phyloP scores from a whole-genome alignment of 2,329 filamentous ascomycete genomes.

The Fusarium papillatum region DNA sequence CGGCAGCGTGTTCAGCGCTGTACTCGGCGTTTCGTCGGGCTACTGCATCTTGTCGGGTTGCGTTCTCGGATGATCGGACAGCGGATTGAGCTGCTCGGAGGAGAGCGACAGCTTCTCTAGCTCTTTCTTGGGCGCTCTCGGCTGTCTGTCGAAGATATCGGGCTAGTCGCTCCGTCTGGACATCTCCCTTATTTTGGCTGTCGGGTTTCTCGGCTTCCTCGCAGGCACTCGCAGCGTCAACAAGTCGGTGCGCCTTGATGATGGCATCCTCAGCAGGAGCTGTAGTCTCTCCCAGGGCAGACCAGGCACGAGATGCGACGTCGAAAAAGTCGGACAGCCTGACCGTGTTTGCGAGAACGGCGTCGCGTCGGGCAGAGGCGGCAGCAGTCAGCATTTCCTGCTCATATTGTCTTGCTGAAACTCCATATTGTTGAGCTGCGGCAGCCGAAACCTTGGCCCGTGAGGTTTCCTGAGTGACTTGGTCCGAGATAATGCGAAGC shows the following conservation, averaged over 20 bases:
- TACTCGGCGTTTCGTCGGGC: constrained; percentile 6
- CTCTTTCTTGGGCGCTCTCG: constrained; percentile 24
- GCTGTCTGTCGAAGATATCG: constrained; percentile 29
- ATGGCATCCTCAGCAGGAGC: constrained; percentile 30
- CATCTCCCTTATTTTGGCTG: constrained; percentile 22
- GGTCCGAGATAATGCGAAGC: constrained; percentile 7
- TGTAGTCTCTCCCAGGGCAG: constrained; percentile 22
- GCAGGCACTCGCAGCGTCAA: constrained; percentile 18
- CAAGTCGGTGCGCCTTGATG: constrained; percentile 22
- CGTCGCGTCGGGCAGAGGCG: constrained; percentile 12
- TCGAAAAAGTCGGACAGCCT: constrained; percentile 24
- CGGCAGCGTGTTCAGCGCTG: constrained; percentile 9
- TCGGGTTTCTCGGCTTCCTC: constrained; percentile 29
- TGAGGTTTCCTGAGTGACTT: constrained; percentile 4
- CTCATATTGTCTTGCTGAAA: constrained; percentile 18
- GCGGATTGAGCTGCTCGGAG: constrained; percentile 23
- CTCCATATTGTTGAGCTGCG: constrained; percentile 17
- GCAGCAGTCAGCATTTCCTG: constrained; percentile 21
- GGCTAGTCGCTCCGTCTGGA: not conserved
- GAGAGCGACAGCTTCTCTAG: constrained; percentile 22
- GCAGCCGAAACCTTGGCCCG: constrained; percentile 24
- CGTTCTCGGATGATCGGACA: constrained; percentile 19
- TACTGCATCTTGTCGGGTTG: constrained; percentile 17
- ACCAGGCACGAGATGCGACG: constrained; percentile 25
- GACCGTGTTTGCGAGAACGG: constrained; percentile 2